These are phyloP conservation scores for Zea luxurians DNA, from an alignment of 176 grass and related monocot species.

Conservation along the genomic window DNA sequence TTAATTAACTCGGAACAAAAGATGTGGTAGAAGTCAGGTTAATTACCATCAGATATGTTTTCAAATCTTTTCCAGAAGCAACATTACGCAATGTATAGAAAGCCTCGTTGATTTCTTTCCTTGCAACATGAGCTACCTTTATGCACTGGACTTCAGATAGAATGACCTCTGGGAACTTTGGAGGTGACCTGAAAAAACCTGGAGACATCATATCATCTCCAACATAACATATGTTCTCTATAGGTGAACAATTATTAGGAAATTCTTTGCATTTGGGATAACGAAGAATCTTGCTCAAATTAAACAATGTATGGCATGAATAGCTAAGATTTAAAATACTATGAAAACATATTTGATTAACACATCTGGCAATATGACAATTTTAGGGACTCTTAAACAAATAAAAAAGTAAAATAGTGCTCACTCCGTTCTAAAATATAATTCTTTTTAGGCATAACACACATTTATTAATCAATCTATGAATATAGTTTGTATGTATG, in stretches of 20 bases:
- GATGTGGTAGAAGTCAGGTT: neutral
- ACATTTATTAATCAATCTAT: too few relatives aligned
- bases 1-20: neutral
- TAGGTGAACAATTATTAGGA: neutral
- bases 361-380: neutral
- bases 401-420: neutral
- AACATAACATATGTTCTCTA: too few relatives aligned
- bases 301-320: neutral
- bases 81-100: constrained; percentile 68
- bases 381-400: neutral
- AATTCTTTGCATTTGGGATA: neutral
- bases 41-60: constrained; percentile 59
- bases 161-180: constrained; percentile 72
- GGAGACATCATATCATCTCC: neutral
- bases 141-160: constrained; percentile 59
- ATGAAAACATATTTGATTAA: neutral
- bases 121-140: constrained; percentile 48
- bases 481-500: too few relatives aligned
- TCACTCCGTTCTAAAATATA: too few relatives aligned
- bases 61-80: constrained; percentile 78
- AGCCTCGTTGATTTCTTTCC: constrained; percentile 81
- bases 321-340: neutral
- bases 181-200: constrained; percentile 56
- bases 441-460: too few relatives aligned
- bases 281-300: neutral